Evolutionary conservation across 2,329 filamentous ascomycete genomes (phyloP).

Genomic region (Aspergillus caelatus): DNA sequence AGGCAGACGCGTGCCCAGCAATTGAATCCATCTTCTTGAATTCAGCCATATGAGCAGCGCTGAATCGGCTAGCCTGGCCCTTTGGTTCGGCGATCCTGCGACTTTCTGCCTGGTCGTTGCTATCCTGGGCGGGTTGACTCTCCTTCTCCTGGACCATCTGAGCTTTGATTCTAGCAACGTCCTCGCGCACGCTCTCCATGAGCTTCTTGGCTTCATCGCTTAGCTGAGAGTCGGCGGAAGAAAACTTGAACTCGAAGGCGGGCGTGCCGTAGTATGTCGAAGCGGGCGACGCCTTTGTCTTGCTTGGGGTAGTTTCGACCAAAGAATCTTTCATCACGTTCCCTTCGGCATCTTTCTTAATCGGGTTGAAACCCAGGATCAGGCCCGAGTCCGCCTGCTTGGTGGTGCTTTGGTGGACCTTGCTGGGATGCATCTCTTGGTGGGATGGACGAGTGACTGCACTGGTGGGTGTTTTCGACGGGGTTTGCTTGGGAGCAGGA

Average conservation of each 20-base stretch:
- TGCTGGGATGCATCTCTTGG: slow-evolving; percentile 90
- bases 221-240: slow-evolving; percentile 46
- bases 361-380: slow-evolving; percentile 78
- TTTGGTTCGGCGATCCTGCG: slow-evolving; percentile 81
- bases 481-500: slow-evolving; percentile 19
- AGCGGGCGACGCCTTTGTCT: slow-evolving; percentile 36
- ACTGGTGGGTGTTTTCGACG: slow-evolving; percentile 47
- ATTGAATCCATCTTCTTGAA: slow-evolving; percentile 99
- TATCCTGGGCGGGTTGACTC: slow-evolving; percentile 51
- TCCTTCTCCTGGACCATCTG: slow-evolving; percentile 66
- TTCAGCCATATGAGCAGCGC: slow-evolving; percentile 79
- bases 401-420: slow-evolving; percentile 72
- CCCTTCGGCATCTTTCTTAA: slow-evolving; percentile 54
- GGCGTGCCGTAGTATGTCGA: slow-evolving; percentile 45
- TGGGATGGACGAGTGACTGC: slow-evolving; percentile 70
- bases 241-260: slow-evolving; percentile 51
- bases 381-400: slow-evolving; percentile 78
- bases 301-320: slow-evolving; percentile 46
- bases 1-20: slow-evolving; percentile 79
- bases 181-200: slow-evolving; percentile 69
- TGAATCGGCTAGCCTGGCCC: slow-evolving; percentile 77
- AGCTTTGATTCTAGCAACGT: slow-evolving; percentile 71
- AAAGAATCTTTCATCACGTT: slow-evolving; percentile 35
- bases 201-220: slow-evolving; percentile 57
- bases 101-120: slow-evolving; percentile 46